phyloP scores from a whole-genome alignment of 2,329 filamentous ascomycete genomes.

The Beauveria sp. region DNA sequence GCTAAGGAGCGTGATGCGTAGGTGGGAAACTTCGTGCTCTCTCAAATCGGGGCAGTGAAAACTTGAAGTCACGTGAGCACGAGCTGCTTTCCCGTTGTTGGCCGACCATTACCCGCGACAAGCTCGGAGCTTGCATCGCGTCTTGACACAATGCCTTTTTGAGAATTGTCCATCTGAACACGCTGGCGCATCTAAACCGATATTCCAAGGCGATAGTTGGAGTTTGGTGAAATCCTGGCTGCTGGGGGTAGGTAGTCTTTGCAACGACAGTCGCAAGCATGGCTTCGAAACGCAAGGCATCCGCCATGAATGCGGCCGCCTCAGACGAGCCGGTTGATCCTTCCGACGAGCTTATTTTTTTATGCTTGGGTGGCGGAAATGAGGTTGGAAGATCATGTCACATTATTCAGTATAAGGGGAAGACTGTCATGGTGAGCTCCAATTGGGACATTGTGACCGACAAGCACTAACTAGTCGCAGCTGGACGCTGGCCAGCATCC shows the following conservation, averaged over 20 bases:
- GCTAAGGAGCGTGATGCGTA: conserved; percentile 21
- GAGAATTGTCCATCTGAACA: neutral
- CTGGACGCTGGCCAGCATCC: conserved; percentile 97
- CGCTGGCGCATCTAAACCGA: neutral
- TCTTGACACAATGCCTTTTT: neutral
- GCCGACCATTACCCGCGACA: conserved; percentile 21
- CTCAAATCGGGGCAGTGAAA: conserved; percentile 17
- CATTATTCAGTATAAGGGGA: conserved; percentile 98
- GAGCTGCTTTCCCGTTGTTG: neutral
- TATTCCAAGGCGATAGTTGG: neutral
- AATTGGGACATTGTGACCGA: neutral
- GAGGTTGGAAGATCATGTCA: conserved; percentile 96
- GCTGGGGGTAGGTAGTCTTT: neutral
- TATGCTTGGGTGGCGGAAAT: conserved; percentile 89
- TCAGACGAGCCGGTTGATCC: conserved; percentile 86
- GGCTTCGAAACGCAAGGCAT: conserved; percentile 89
- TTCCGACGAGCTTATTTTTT: conserved; percentile 87
- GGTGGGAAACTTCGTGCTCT: conserved; percentile 20
- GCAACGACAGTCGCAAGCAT: conserved; percentile 39
- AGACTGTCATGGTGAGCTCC: conserved; percentile 82
- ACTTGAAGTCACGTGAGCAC: conserved; percentile 36
- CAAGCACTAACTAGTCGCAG: conserved; percentile 33
- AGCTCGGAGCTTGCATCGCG: conserved; percentile 12
- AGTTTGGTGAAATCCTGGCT: neutral
- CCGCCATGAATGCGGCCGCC: conserved; percentile 57